Conservation (phyloP, 805 yeast species). For the Teunomyces pallodes region DNA sequence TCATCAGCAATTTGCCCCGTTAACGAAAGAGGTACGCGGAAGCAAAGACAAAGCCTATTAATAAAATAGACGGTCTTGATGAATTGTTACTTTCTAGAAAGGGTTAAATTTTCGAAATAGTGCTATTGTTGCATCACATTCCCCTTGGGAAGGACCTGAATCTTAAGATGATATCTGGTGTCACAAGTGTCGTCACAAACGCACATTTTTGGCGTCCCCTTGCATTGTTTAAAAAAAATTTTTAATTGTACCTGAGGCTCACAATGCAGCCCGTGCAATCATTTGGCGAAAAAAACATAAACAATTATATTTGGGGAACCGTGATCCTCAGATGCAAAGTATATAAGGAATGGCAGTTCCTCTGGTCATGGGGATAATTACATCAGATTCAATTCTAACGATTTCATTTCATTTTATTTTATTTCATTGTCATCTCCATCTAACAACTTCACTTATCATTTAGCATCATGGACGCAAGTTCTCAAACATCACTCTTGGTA, state of each 20-base stretch:
- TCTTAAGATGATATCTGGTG: neutral
- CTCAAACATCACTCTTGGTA: neutral
- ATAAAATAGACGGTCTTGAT: too few species aligned
- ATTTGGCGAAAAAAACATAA: neutral
- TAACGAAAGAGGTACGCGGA: too few species aligned
- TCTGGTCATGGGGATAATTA: neutral
- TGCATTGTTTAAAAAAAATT: slow-evolving; percentile 1
- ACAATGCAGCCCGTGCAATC: neutral
- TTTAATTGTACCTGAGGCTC: neutral
- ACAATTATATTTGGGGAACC: neutral
- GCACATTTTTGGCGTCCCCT: neutral
- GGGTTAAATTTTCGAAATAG: too few species aligned
- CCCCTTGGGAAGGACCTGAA: neutral
- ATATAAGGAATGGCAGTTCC: neutral
- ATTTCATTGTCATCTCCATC: too few species aligned
- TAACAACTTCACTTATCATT: too few species aligned
- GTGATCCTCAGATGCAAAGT: neutral
- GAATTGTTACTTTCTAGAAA: too few species aligned
- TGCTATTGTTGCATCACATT: neutral
- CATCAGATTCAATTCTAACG: too few species aligned
- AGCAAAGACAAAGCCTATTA: too few species aligned
- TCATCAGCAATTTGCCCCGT: too few species aligned
- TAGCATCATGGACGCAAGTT: neutral
- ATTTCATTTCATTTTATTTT: too few species aligned
- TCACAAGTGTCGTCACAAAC: neutral